Evolutionary conservation across 139 green algal genomes (phyloP), one percentile per base, ranked within the genome.

Genomic region (Coelastrella sp.): DNA sequence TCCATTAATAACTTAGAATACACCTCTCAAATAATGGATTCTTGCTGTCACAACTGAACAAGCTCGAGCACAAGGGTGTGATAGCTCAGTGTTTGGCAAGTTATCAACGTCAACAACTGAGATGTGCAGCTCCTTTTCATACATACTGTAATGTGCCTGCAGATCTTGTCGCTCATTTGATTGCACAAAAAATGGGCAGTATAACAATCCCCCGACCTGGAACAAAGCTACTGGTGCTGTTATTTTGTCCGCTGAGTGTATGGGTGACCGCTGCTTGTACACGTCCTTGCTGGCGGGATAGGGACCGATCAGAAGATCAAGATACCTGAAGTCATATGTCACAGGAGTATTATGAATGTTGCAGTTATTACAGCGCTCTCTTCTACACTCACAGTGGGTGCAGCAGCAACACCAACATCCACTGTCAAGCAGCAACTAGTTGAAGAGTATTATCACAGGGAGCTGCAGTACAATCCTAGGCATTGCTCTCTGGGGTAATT

Each of bases 221-320:
- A 97, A 96, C 38, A 98, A 92, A 13, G 90, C 89, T 25, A 94
- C 79, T 0, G 94, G 94, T 21, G 79, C 59, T 2, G 64, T 83
- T 57, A 97, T 90, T 2, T 79, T 79, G 72, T 95, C 91, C 0
- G 94, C 43, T 34, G 91, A 77, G 25, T 94, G 69, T 43, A 98
- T 91, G 9, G 94, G 94, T 11, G 87, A 92, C 34, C 94, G 88
- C 50, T 91, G 80, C 4, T 90, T 38, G 88, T 98, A 98, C 19
- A 92, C 25, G 2, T 86, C 74, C 67, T 91, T 88, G 7, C 75
- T 85, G 38, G 88, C 74, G 1, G 93, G 92, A 80, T 93, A 94
- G 1, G 89, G 91, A 4, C 91, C 93, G 3, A 96, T 86, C 85
- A 96, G 81, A 4, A 72, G 35, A 66, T 96, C 93, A 51, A 95